Base-by-base conservation (phyloP, 164 flowering plant species). In the Cinnamomum micranthum region DNA sequence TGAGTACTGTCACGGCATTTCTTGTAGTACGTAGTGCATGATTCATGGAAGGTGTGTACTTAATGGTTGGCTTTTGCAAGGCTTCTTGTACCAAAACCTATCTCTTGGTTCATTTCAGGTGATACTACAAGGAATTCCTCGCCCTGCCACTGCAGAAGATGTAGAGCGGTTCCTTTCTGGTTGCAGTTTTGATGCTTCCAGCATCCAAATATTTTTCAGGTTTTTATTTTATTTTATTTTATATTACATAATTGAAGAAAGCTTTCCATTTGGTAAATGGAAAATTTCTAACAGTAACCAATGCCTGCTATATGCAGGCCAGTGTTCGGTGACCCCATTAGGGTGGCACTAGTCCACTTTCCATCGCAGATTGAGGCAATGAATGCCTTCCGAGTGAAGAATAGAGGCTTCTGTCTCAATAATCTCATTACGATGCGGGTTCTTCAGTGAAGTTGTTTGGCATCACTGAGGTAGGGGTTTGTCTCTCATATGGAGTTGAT, bases 131-230 rank as follows among this genome's bases (percentile, higher is more conserved):
- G 97, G 93, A 69, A 33, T 94, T 47, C 92, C 97, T 47, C 88
- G 80, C 22, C 79, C 51, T 75, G 91, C 96, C 11, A 0, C 70
- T 17, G 22, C 58, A 25, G 91, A 89, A 4, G 98, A 92, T 66
- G 76, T 94, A 25, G 97, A 94, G 27, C 89, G 91, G 3, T 84
- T 89, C 77, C 84, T 92, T 31, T 81, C 84, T 72, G 96, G 97
- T 68, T 90, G 84, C 80, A 81, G 81, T 17, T 88, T 62, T 69
- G 83, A 83, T 71, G 24, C 87, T 22, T 80, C 90, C 58, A 78
- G 77, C 71, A 66, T 88, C 60, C 73, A 80, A 70, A 27, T 85
- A 6, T 50, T 81, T 72, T 0, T 25, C 31, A 92, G 93, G 93
- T 88, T 62, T 71, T 71, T 71, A 60, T 55, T 15, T 55, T 55